Base-by-base conservation (phyloP, 805 yeast species). In the Lipomyces sp. region DNA sequence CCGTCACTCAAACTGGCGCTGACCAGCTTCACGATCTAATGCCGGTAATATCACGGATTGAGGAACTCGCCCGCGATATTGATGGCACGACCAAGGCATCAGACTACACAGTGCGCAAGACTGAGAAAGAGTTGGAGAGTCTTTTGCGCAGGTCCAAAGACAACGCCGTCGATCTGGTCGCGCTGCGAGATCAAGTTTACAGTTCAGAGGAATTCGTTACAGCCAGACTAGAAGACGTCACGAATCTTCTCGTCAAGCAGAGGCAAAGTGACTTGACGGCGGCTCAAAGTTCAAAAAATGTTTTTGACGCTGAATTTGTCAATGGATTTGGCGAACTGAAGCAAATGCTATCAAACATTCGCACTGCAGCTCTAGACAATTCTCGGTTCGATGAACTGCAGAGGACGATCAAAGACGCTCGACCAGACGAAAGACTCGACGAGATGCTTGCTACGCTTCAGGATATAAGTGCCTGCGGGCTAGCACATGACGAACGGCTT, bases 101-200 rank as follows among this genome's bases (percentile, higher is more conserved):
- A 18, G 68, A 67, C 45, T 55, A 59, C 11, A 61, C 71, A 14
- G 60, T 73, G 3, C 53, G 59, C 10, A 61, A 64, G 11, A 65
- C 70, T 4, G 61, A 63, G 43, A 58, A 60, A 18, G 72, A 68
- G 42, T 68, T 70, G 38, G 67, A 63, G 16, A 59, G 65, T 26
- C 55, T 69, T 28, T 63, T 68, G 8, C 55, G 63, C 31, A 62
- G 73, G 1, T 69, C 73, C 5, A 52, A 62, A 23, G 70, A 69
- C 48, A 69, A 69, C 55, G 73, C 71, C 13, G 60, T 53, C 19
- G 73, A 71, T 2, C 57, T 64, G 43, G 49, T 47, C 6, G 42
- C 57, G 14, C 49, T 63, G 21, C 53, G 58, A 34, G 64, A 60
- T 21, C 45, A 49, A 14, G 55, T 60, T 14, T 45, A 36, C 33